Evolutionary conservation across 2,329 filamentous ascomycete species (phyloP), one percentile per base, ranked within the genome.

Genomic region (Hortaea werneckii): DNA sequence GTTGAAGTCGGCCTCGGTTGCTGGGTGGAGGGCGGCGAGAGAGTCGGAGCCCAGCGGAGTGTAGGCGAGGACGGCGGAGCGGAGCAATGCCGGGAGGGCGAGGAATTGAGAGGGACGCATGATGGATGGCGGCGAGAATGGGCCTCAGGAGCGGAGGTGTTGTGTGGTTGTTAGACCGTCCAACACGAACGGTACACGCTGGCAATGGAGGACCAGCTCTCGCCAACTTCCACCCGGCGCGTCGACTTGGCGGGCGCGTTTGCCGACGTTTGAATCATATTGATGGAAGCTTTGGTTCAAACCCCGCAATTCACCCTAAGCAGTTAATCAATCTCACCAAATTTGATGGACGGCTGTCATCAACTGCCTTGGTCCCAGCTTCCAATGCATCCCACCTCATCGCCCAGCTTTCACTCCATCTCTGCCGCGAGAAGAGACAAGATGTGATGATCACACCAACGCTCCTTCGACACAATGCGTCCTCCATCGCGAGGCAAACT

Each of bases 1-100:
- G 66, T 95, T 79, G 63, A 95, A 90, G 52, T 66, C 58, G 49
- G 62, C 52, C 49, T 62, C 52, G 49, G 79, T 81, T 1, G 82
- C 81, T n/a, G 76, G 77, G 9, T 87, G 85, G 11, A 98, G 76
- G 43, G 71, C 72, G 52, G 73, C 76, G 38, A 96, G 74, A 30
- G 84, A 82, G 46, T 78, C 76, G 67, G 95, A 85, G 32, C 87
- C 86, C 47, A 96, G 73, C 26, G 72, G 60, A 38, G 72, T 71
- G 65, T 82, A 83, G 45, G 75, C 75, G 35, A 57, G 46, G 37
- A 57, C 57, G 32, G 58, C 43, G 39, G 57, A 50, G 51, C 58
- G 54, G 35, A 68, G 51, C n/a, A 58, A 40, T 11, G 61, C 52
- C 35, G 67, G 56, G 11, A 60, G 48, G 32, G 58, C 50, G 37